Evolutionary conservation across 768 basidiomycete species (phyloP).

Genomic region (Lentinula guzmanii): DNA sequence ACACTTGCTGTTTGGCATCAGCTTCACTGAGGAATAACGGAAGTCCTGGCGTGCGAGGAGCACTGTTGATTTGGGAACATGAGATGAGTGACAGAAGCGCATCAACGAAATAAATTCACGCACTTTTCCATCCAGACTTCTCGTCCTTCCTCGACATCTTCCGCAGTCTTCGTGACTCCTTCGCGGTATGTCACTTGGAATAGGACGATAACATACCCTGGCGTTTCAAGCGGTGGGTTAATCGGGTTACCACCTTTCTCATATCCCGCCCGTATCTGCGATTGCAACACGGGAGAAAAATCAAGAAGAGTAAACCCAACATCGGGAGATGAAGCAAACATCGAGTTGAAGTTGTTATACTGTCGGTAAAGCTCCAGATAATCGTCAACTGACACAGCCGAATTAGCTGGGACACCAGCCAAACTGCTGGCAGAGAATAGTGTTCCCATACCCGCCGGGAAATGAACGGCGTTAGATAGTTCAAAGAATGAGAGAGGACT

Average conservation of each 20-base stretch:
- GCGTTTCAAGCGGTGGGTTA: slow-evolving; percentile 18
- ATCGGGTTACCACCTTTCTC: slow-evolving; percentile 31
- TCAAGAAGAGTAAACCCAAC: slow-evolving; percentile 24
- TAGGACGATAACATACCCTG: slow-evolving; percentile 28
- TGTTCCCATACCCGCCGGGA: slow-evolving; percentile 21
- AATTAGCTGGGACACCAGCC: background rate
- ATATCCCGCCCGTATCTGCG: slow-evolving; percentile 26
- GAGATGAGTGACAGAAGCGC: background rate
- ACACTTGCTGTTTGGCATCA: slow-evolving; percentile 30
- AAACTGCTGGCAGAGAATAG: slow-evolving; percentile 32
- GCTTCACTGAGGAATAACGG: slow-evolving; percentile 37
- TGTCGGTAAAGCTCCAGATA: slow-evolving; percentile 25
- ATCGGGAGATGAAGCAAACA: slow-evolving; percentile 13
- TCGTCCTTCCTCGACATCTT: slow-evolving; percentile 18
- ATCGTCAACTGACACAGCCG: slow-evolving; percentile 5
- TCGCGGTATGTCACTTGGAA: slow-evolving; percentile 22
- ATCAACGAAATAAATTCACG: slow-evolving; percentile 4
- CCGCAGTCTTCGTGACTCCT: slow-evolving; percentile 13
- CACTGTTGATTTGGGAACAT: slow-evolving; percentile 11
- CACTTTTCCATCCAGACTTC: slow-evolving; percentile 23
- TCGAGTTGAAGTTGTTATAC: slow-evolving; percentile 22
- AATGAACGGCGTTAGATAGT: slow-evolving; percentile 22
- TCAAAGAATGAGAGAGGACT: slow-evolving; percentile 30
- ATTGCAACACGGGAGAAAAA: slow-evolving; percentile 30
- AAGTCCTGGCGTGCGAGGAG: slow-evolving; percentile 28